phyloP scores from a whole-genome alignment of 176 grass and related monocot genomes.

The Oryza glaberrima region DNA sequence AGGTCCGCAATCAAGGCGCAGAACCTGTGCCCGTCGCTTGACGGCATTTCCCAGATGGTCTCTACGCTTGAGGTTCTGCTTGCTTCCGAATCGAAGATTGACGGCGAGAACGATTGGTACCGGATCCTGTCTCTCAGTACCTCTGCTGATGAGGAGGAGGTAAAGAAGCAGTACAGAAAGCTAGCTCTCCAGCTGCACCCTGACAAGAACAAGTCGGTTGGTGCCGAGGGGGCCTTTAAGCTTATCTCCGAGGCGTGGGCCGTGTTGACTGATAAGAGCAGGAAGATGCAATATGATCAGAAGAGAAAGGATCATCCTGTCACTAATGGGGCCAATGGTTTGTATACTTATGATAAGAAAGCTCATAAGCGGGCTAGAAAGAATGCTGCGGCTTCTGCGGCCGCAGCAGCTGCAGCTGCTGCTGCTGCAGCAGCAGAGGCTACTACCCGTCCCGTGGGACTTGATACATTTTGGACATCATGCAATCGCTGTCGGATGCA shows the following conservation, averaged over 20 bases:
- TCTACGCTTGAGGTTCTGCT: conserved; percentile 66
- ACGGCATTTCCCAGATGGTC: conserved; percentile 73
- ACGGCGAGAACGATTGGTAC: conserved; percentile 81
- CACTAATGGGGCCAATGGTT: conserved; percentile 47
- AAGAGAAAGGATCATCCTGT: conserved; percentile 45
- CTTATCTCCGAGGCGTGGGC: conserved; percentile 77
- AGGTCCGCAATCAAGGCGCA: conserved; percentile 72
- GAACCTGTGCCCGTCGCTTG: conserved; percentile 55
- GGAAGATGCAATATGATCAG: conserved; percentile 61
- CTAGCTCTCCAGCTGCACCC: conserved; percentile 68
- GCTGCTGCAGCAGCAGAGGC: conserved; percentile 28
- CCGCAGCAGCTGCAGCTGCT: not conserved
- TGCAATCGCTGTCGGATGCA: conserved; percentile 77
- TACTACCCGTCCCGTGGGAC: conserved; percentile 32
- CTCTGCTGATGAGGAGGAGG: conserved; percentile 61
- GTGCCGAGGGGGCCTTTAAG: conserved; percentile 70
- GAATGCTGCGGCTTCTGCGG: conserved; percentile 23
- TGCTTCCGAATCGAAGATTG: conserved; percentile 57
- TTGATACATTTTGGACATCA: conserved; percentile 74
- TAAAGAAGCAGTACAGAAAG: conserved; percentile 79
- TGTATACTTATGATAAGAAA: conserved; percentile 39
- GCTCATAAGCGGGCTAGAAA: conserved; percentile 50
- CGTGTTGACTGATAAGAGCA: conserved; percentile 68
- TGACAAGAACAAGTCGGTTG: conserved; percentile 78
- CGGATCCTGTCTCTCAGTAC: conserved; percentile 49